Percentiles rank a stretch among this genome's conserved stretches.
Conservation (phyloP, 2,329 filamentous ascomycete genomes). For the Penicillium sp. region DNA sequence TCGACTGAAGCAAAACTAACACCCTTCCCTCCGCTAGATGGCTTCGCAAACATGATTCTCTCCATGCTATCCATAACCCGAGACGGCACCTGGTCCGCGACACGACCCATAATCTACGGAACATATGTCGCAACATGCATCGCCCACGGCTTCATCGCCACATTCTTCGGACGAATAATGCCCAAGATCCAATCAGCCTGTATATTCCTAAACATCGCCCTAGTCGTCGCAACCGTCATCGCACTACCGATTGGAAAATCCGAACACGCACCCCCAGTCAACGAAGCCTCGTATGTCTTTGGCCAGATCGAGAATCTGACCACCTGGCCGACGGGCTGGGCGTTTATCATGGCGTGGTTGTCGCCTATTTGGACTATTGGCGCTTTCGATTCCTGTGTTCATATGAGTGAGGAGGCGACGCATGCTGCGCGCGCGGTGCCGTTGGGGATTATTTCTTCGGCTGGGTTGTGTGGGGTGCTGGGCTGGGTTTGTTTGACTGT, state of each 20-base stretch:
- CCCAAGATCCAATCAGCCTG: slow-evolving; percentile 60
- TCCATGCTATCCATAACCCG: slow-evolving; percentile 59
- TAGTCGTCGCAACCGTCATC: slow-evolving; percentile 58
- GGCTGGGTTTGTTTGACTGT: slow-evolving; percentile 63
- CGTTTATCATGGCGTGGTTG: slow-evolving; percentile 65
- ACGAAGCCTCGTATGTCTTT: slow-evolving; percentile 51
- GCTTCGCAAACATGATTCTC: slow-evolving; percentile 53
- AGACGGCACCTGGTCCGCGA: slow-evolving; percentile 59
- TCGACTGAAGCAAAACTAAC: too few relatives aligned
- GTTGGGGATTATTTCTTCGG: slow-evolving; percentile 28
- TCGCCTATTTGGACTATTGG: slow-evolving; percentile 64
- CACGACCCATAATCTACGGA: slow-evolving; percentile 59
- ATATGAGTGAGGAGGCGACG: slow-evolving; percentile 65
- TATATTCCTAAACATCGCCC: slow-evolving; percentile 57
- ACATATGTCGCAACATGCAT: slow-evolving; percentile 59
- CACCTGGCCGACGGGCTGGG: slow-evolving; percentile 61
- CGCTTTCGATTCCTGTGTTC: slow-evolving; percentile 61
- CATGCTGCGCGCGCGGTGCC: slow-evolving; percentile 64
- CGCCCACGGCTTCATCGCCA: slow-evolving; percentile 59
- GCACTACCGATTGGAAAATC: slow-evolving; percentile 55
- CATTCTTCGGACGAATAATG: slow-evolving; percentile 58
- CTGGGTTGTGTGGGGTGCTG: slow-evolving; percentile 47
- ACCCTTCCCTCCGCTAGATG: slow-evolving; percentile 8
- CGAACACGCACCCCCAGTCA: slow-evolving; percentile 18
- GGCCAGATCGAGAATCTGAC: slow-evolving; percentile 61